phyloP scores from a whole-genome alignment of 1,139 yeast genomes.

The Zygoascus sp. region DNA sequence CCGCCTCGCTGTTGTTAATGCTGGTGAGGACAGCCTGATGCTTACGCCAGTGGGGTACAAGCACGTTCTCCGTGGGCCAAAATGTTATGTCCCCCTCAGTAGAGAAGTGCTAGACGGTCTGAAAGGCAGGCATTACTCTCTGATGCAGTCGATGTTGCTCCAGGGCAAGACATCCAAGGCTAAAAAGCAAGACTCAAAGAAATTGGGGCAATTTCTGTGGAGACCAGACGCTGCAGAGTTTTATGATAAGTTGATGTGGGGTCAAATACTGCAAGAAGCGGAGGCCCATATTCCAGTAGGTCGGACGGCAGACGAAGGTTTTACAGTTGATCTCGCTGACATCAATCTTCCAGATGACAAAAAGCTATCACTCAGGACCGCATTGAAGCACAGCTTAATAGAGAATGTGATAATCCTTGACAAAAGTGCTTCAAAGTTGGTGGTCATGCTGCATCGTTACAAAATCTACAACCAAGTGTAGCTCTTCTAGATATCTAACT shows the following conservation, averaged over 20 bases:
- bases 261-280: constrained; percentile 14
- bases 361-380: background rate
- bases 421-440: background rate
- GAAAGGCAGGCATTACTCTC: constrained; percentile 11
- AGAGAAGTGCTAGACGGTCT: constrained; percentile 11
- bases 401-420: background rate
- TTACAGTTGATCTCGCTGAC: background rate
- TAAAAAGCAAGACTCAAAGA: background rate
- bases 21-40: constrained; percentile 4
- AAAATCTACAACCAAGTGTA: constrained; percentile 1
- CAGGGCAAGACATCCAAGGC: constrained; percentile 5
- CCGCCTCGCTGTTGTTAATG: constrained; percentile 25
- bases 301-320: background rate
- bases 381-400: background rate
- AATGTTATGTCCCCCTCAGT: constrained; percentile 16
- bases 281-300: background rate
- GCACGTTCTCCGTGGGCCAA: constrained; percentile 14
- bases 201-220: constrained; percentile 10
- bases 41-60: constrained; percentile 14
- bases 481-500: background rate
- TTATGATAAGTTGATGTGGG: constrained; percentile 13
- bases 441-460: constrained; percentile 7
- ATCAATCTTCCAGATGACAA: background rate
- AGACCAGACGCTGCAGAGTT: constrained; percentile 14
- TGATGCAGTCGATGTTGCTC: constrained; percentile 11